These are phyloP conservation scores for Mrakia blollopis DNA, from an alignment of 768 basidiomycete genomes.

Conservation along the genomic window DNA sequence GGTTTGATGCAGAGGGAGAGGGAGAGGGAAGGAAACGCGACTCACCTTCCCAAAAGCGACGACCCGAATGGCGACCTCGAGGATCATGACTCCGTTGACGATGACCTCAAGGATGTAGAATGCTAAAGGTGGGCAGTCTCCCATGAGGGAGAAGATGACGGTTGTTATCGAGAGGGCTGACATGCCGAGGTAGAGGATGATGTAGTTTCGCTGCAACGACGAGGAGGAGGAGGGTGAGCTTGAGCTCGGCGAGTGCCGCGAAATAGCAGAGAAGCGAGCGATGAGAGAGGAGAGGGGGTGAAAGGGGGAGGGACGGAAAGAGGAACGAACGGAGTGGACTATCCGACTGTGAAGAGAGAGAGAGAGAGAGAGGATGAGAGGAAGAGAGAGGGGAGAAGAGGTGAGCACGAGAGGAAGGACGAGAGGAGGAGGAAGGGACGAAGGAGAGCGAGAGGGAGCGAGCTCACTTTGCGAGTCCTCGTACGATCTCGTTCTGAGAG, in stretches of 20 bases:
- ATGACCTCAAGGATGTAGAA: constrained; percentile 88
- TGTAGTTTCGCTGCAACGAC: constrained; percentile 52
- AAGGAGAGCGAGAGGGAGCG: not conserved
- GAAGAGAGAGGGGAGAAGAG: not conserved
- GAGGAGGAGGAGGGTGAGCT: not conserved
- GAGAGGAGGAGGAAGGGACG: not conserved
- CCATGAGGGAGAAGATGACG: constrained; percentile 71
- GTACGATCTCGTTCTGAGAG: constrained; percentile 72
- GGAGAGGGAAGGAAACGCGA: constrained; percentile 29
- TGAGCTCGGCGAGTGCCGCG: not conserved
- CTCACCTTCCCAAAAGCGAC: constrained; percentile 87
- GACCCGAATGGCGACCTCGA: constrained; percentile 86
- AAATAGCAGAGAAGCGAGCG: not conserved
- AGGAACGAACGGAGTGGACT: constrained; percentile 25
- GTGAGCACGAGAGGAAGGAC: not conserved
- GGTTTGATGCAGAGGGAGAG: too few relatives aligned
- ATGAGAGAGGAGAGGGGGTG: too few relatives aligned
- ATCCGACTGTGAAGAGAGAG: constrained; percentile 16
- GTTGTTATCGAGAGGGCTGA: constrained; percentile 80
- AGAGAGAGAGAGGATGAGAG: not conserved
- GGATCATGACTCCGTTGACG: constrained; percentile 81
- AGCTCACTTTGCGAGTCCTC: constrained; percentile 72
- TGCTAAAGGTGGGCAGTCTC: constrained; percentile 77
- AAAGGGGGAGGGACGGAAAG: not conserved
- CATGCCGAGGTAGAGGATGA: constrained; percentile 83